phyloP scores from a whole-genome alignment of 2,329 filamentous ascomycete genomes.

The Phymatotrichopsis omnivora region DNA sequence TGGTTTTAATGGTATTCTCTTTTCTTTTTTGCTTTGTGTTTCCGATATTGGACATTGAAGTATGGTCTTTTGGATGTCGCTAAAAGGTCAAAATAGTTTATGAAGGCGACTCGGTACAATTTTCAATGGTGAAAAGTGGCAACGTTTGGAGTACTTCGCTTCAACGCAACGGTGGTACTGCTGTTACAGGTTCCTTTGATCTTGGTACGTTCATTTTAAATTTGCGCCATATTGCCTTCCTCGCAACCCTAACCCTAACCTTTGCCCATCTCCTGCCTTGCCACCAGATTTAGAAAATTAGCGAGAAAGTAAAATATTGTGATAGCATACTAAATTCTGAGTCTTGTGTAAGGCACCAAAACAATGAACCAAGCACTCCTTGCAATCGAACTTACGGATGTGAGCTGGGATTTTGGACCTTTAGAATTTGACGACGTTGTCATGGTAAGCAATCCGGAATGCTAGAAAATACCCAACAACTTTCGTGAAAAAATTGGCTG shows the following conservation, averaged over 20 bases:
- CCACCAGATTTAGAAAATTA: no score
- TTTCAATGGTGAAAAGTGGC: constrained; percentile 32
- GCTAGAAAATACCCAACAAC: no score
- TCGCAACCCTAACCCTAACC: no score
- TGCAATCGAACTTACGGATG: constrained; percentile 37
- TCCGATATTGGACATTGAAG: no score
- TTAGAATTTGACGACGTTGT: constrained; percentile 34
- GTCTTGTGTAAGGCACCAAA: constrained; percentile 35
- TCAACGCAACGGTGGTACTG: constrained; percentile 31
- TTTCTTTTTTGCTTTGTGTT: neutral
- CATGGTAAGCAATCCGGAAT: constrained; percentile 13
- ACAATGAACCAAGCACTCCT: constrained; percentile 39
- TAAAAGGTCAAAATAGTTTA: constrained; percentile 21
- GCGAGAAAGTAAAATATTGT: no score
- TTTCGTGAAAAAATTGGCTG: neutral
- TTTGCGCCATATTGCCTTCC: no score
- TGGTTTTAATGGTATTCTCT: constrained; percentile 34
- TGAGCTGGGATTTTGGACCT: constrained; percentile 37
- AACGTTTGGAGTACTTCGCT: constrained; percentile 35
- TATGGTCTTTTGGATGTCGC: no score
- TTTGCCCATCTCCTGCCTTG: no score
- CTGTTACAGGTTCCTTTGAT: constrained; percentile 34
- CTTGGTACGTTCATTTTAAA: constrained; percentile 32
- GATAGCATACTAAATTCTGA: no score
- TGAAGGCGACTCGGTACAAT: constrained; percentile 34